Conservation (phyloP, 129 eudicot species). For the Silybum marianum region DNA sequence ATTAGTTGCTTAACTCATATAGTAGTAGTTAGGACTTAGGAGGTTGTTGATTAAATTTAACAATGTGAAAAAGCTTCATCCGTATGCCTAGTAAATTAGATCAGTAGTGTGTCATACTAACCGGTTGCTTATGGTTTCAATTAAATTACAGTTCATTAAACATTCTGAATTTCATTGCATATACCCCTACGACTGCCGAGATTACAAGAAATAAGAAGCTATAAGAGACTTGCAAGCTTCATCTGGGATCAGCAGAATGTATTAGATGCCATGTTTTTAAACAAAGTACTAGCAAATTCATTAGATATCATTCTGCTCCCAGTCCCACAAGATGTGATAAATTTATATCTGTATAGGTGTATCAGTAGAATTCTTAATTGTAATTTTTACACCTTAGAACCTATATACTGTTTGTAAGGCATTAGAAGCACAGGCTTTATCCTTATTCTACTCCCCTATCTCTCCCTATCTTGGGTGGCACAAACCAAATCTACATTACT, state of each 20-base stretch:
- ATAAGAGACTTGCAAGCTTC: slow-evolving; percentile 5
- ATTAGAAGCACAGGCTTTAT: background rate
- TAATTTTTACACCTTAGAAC: background rate
- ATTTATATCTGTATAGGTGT: background rate
- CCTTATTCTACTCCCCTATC: background rate
- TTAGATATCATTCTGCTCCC: background rate
- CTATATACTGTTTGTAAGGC: background rate
- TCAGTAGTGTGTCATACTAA: slow-evolving; percentile 14
- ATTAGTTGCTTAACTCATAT: no score
- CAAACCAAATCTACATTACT: slow-evolving; percentile 8
- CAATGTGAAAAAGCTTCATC: background rate
- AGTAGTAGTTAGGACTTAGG: no score
- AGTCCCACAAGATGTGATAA: background rate
- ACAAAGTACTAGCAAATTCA: background rate
- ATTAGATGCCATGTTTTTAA: background rate
- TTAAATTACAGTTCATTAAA: background rate
- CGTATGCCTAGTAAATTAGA: background rate
- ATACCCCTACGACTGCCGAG: background rate
- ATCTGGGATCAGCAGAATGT: background rate
- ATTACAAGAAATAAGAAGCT: background rate
- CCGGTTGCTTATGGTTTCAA: background rate
- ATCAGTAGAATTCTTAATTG: background rate
- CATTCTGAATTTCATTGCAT: background rate
- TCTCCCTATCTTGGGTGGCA: background rate
- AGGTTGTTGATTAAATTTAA: background rate